Evolutionary conservation across 805 yeast genomes (phyloP).

Genomic region (Ogataea paradorogensis): DNA sequence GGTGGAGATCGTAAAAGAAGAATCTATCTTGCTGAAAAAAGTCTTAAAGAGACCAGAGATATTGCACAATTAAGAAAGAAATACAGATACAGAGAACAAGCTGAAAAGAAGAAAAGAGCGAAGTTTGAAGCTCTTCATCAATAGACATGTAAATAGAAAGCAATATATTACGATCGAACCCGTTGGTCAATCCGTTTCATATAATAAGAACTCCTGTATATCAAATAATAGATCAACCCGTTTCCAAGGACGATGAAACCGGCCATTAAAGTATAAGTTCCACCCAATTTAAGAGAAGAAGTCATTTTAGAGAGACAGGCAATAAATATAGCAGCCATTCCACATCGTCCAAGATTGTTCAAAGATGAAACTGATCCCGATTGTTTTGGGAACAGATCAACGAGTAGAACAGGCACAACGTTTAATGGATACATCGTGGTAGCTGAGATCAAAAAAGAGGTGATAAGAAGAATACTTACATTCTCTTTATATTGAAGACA

Average conservation of each 20-base stretch:
- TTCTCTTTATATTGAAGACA: slow-evolving; percentile 48
- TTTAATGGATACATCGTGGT: slow-evolving; percentile 59
- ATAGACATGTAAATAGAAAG: background rate
- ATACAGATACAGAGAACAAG: slow-evolving; percentile 9
- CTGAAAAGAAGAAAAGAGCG: background rate
- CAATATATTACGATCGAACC: too few species aligned
- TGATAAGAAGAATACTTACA: slow-evolving; percentile 55
- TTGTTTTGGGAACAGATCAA: slow-evolving; percentile 70
- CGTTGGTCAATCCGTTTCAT: slow-evolving; percentile 4
- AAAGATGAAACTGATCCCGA: slow-evolving; percentile 75
- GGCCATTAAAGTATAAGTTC: slow-evolving; percentile 72
- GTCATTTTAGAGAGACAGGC: slow-evolving; percentile 67
- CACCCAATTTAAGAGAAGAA: slow-evolving; percentile 59
- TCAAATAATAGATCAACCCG: slow-evolving; percentile 14
- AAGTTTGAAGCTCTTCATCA: background rate
- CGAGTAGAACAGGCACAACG: slow-evolving; percentile 60
- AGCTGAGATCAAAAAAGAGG: slow-evolving; percentile 54
- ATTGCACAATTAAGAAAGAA: slow-evolving; percentile 31
- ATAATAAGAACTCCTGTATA: slow-evolving; percentile 20
- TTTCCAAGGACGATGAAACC: slow-evolving; percentile 34
- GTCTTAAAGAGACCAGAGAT: slow-evolving; percentile 49
- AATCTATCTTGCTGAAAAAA: slow-evolving; percentile 59
- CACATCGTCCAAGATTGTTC: slow-evolving; percentile 69
- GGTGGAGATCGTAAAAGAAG: slow-evolving; percentile 87
- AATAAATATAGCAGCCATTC: slow-evolving; percentile 65